Base-by-base conservation (phyloP, 2,329 filamentous ascomycete species). In the Geoglossum cookeanum region DNA sequence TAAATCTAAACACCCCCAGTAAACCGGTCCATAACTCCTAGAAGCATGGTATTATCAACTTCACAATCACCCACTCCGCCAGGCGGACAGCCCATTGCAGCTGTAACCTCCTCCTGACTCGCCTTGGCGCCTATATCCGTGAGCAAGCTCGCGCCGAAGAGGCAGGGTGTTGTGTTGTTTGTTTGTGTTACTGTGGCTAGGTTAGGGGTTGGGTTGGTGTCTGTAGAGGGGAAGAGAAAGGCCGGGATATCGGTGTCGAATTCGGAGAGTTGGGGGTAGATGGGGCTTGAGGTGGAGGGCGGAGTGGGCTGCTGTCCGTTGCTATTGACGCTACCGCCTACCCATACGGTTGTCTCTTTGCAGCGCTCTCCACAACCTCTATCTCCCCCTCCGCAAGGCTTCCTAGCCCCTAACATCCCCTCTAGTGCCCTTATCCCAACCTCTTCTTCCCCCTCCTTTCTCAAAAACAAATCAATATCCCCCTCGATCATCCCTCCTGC, bases 401-500 rank as follows among this genome's bases (percentile, higher is more conserved):
- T 44, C 39, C 39, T 44, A 4, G 13, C 3, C 15, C 39, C 39
- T 15, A 44, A 11, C 39, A 44, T 13, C 39, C 39, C 15, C 8
- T 44, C 39, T 3, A 44, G n/a, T 1, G 9, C 8, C 39, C 8
- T 3, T 4, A 15, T 15, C 8, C 39, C 4, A n/a, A 11, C 39
- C 39, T 11, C 8, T 4, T n/a, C 15, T 15, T 3, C 39, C 15
- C 39, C 39, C 8, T 8, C 4, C 13, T 44, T 8, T 8, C 39
- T 33, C 48, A 52, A 33, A 15, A 13, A 15, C 29, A 15, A 27
- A 15, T 74, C 69, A 58, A 85, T 75, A 48, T 78, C 75, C 6
- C 74, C 70, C 59, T 83, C 77, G 47, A 70, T 67, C 27, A 85
- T 3, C 13, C 48, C 69, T 61, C 78, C 71, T 48, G 74, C 69